Evolutionary conservation across 352 stramenopile genomes (phyloP), one percentile per base, ranked within the genome.

Genomic region (Elongisporangium prolatum): DNA sequence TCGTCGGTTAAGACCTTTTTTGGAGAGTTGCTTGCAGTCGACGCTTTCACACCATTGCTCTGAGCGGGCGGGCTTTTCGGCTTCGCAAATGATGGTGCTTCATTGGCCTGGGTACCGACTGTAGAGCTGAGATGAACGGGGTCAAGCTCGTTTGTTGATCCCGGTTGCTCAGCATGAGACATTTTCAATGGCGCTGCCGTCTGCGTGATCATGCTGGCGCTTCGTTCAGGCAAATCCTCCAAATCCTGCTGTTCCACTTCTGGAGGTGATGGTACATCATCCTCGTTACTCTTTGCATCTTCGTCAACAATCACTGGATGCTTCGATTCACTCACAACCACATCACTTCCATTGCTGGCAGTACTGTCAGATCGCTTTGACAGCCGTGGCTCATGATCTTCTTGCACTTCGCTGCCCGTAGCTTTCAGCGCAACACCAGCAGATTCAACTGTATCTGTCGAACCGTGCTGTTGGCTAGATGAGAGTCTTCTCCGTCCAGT

Each of bases 151-250:
- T 17, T 38, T 57, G 4, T 50, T 18, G 17, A 57, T 49, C 18
- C 34, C 52, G 40, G 62, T 40, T 52, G 57, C 21, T 66, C 60
- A 9, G 34, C 62, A 44, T 91, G 80, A 22, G 73, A 60, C 17
- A 91, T 75, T 60, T 80, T 83, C 17, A 89, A 54, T 8, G 50
- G 57, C 21, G 63, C 40, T 0, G 73, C 70, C 28, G 57, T 40
- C 24, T 75, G 63, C 20, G 65, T 63, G 9, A 68, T 74, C 59
- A 50, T 48, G 57, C 69, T 75, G 50, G 56, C 70, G 37, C 59
- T 75, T 54, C 77, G 67, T 21, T 74, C 73, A 48, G 79, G 79
- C 25, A 91, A 56, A 61, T 89, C 79, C 20, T 79, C 77, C 7
- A 69, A 48, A 22, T 88, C 71, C 24, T 80, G 62, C 47, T 73